Evolutionary conservation across 139 green algal species (phyloP).

Genomic region (Pleodorina starrii): DNA sequence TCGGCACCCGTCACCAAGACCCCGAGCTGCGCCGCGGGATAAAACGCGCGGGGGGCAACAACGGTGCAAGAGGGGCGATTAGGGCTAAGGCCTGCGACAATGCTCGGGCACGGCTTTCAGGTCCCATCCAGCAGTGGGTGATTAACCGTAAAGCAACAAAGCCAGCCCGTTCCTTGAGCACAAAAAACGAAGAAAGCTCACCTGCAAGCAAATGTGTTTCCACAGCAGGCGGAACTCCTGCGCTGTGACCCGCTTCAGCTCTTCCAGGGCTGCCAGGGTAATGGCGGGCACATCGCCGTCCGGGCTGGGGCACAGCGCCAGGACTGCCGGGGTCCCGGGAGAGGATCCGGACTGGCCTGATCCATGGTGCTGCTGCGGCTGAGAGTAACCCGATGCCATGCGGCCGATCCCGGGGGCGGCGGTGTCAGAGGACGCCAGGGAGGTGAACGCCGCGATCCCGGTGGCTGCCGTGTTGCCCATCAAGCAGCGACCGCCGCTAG

Average conservation of each 20-base stretch:
- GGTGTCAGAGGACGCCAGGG: not conserved
- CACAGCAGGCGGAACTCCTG: not conserved
- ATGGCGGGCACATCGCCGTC: not conserved
- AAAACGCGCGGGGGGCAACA: too few species aligned
- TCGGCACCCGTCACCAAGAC: conserved; percentile 19
- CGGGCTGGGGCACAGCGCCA: conserved; percentile 11
- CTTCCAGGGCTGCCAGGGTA: not conserved
- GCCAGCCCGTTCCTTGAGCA: not conserved
- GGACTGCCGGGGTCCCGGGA: not conserved
- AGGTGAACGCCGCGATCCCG: not conserved
- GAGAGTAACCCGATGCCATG: not conserved
- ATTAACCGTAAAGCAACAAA: not conserved
- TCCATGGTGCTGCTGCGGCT: not conserved
- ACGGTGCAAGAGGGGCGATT: too few species aligned
- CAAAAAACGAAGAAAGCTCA: not conserved
- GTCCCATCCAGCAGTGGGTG: not conserved
- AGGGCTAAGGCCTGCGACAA: too few species aligned
- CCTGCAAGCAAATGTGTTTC: conserved; percentile 25
- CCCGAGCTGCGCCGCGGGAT: conserved; percentile 16
- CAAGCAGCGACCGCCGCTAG: not conserved
- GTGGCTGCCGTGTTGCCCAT: not conserved
- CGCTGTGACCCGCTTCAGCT: not conserved
- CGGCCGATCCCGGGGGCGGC: not conserved
- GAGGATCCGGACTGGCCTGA: not conserved
- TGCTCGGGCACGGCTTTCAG: too few species aligned